phyloP scores from a whole-genome alignment of 164 flowering plant species.

The Vitis riparia region DNA sequence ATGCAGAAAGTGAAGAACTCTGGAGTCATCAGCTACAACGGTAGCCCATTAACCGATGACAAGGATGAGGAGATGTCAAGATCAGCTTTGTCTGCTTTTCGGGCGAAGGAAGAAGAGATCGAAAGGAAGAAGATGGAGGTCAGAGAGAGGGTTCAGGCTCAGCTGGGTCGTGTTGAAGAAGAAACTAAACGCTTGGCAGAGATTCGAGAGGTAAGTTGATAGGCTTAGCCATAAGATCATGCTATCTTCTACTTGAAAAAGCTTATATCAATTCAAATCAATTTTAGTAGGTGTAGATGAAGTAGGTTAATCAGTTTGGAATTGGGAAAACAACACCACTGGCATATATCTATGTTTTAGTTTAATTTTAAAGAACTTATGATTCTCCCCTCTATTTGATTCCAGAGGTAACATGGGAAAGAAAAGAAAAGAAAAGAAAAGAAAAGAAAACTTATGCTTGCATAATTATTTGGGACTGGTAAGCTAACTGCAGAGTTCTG shows the following conservation, averaged over 20 bases:
- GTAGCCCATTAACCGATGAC: constrained; percentile 44
- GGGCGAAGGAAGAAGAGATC: constrained; percentile 86
- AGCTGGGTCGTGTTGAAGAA: constrained; percentile 73
- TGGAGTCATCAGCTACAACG: constrained; percentile 32
- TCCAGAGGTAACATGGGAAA: not conserved
- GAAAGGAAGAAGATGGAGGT: constrained; percentile 86
- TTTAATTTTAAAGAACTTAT: not conserved
- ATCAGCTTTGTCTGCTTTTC: constrained; percentile 65
- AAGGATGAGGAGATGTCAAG: constrained; percentile 70
- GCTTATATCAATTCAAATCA: not conserved
- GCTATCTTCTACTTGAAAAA: not conserved
- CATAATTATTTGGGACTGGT: not conserved
- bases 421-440: not conserved
- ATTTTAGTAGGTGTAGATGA: not conserved
- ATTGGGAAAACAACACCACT: too few relatives aligned
- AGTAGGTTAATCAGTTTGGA: not conserved
- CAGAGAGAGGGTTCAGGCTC: constrained; percentile 70
- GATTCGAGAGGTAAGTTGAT: constrained; percentile 67
- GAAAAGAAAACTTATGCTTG: not conserved
- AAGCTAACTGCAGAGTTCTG: not conserved
- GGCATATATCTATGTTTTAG: too few relatives aligned
- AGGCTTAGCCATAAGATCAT: not conserved
- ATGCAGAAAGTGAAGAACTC: constrained; percentile 44
- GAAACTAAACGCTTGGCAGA: constrained; percentile 75
- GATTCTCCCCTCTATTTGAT: not conserved